These are phyloP conservation scores for Urtica urens DNA, from an alignment of 306 rosid species.

Conservation along the genomic window DNA sequence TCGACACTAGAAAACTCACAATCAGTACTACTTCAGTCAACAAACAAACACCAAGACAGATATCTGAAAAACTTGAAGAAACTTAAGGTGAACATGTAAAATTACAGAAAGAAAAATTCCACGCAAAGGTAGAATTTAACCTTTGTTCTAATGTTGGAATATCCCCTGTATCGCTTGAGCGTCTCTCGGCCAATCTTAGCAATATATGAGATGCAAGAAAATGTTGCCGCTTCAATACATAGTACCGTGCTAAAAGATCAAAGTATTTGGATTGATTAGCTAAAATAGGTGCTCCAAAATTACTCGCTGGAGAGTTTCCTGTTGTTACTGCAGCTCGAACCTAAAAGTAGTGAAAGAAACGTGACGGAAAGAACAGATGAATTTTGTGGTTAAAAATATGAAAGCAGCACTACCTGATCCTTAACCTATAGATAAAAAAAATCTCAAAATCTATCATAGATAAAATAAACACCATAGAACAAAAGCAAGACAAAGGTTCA, in stretches of 20 bases:
- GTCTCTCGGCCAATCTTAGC: conserved; percentile 76
- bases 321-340: conserved; percentile 54
- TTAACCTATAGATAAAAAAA: too few species aligned
- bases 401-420: too few species aligned
- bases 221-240: conserved; percentile 83
- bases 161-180: conserved; percentile 48
- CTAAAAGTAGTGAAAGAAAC: conserved; percentile 32
- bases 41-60: too few species aligned
- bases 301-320: conserved; percentile 49
- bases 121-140: conserved; percentile 21
- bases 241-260: conserved; percentile 89
- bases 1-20: too few species aligned
- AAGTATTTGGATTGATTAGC: conserved; percentile 61
- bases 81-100: neutral
- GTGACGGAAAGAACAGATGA: conserved; percentile 12
- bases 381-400: too few species aligned
- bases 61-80: neutral
- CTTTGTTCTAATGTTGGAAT: conserved; percentile 74
- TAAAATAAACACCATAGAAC: conserved; percentile 10
- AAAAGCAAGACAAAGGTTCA: conserved; percentile 13
- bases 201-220: conserved; percentile 88
- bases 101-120: conserved; percentile 4
- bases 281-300: conserved; percentile 44
- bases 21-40: too few species aligned
- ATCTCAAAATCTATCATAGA: too few species aligned